These are phyloP conservation scores for Dissoconium aciculare DNA, from an alignment of 2,329 filamentous ascomycete species.

Conservation along the genomic window DNA sequence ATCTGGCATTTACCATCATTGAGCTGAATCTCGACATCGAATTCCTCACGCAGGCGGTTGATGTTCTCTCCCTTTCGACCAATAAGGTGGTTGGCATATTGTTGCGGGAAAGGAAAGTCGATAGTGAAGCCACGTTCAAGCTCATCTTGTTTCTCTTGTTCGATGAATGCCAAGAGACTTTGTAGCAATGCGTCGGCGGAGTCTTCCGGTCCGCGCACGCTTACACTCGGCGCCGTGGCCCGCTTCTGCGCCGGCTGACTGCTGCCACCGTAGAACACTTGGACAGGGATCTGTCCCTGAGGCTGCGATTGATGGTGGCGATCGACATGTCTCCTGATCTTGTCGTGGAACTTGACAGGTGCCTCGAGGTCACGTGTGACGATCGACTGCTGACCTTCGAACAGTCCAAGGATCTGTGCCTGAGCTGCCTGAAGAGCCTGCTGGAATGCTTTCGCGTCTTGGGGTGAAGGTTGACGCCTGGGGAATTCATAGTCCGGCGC, in stretches of 20 bases:
- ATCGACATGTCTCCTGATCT: conserved; percentile 44
- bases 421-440: conserved; percentile 44
- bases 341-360: conserved; percentile 48
- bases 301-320: conserved; percentile 39
- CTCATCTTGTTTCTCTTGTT: conserved; percentile 81
- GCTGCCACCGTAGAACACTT: conserved; percentile 36
- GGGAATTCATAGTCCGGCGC: conserved; percentile 40
- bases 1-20: conserved; percentile 89
- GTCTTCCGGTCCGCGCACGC: conserved; percentile 60
- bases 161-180: conserved; percentile 66
- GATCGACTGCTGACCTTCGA: conserved; percentile 42
- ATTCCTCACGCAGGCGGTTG: conserved; percentile 52
- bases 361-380: conserved; percentile 39
- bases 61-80: conserved; percentile 54
- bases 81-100: conserved; percentile 76
- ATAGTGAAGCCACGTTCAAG: conserved; percentile 79
- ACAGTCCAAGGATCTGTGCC: conserved; percentile 38
- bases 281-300: conserved; percentile 40
- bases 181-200: conserved; percentile 55
- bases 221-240: conserved; percentile 37
- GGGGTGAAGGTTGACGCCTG: conserved; percentile 38
- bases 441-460: conserved; percentile 42
- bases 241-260: conserved; percentile 30
- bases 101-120: conserved; percentile 85
- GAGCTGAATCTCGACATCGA: conserved; percentile 68